phyloP scores from a whole-genome alignment of 1,284 basidiomycete genomes.

The Porogramme epimiltina region DNA sequence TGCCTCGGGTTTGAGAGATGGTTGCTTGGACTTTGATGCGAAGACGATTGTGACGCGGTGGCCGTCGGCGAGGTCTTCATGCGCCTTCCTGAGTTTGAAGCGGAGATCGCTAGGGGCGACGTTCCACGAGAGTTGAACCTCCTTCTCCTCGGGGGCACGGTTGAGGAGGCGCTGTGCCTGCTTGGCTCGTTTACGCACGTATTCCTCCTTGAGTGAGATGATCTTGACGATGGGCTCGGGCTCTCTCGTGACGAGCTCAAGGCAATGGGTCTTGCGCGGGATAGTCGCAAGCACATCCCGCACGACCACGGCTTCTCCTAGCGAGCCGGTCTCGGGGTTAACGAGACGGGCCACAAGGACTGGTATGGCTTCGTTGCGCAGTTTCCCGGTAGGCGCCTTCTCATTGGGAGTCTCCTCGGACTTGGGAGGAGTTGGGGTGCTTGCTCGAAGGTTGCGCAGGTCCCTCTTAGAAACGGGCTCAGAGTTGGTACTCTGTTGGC shows the following conservation, averaged over 20 bases:
- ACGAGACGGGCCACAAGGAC: constrained; percentile 32
- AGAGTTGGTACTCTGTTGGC: too few relatives aligned
- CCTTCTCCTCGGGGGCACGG: constrained; percentile 53
- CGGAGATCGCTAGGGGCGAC: constrained; percentile 59
- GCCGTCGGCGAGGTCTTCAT: constrained; percentile 61
- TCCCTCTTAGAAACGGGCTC: too few relatives aligned
- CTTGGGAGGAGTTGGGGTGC: too few relatives aligned
- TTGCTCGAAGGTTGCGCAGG: too few relatives aligned
- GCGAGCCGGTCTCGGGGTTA: constrained; percentile 47
- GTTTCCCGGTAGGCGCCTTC: constrained; percentile 9
- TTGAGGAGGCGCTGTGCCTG: constrained; percentile 35
- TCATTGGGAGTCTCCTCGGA: not conserved
- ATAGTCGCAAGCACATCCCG: constrained; percentile 41
- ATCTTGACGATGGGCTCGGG: constrained; percentile 49
- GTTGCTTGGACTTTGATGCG: constrained; percentile 47
- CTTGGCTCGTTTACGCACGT: constrained; percentile 35
- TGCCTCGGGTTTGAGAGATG: constrained; percentile 22
- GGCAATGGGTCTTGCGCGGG: constrained; percentile 41
- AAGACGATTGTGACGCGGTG: constrained; percentile 61
- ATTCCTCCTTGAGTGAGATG: constrained; percentile 29
- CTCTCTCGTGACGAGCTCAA: constrained; percentile 50
- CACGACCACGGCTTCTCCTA: constrained; percentile 38
- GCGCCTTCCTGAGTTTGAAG: constrained; percentile 68
- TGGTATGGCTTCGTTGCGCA: constrained; percentile 29
- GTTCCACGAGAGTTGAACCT: constrained; percentile 76